Conservation (phyloP, 2,329 filamentous ascomycete genomes). For the Metarhizium guizhouense region DNA sequence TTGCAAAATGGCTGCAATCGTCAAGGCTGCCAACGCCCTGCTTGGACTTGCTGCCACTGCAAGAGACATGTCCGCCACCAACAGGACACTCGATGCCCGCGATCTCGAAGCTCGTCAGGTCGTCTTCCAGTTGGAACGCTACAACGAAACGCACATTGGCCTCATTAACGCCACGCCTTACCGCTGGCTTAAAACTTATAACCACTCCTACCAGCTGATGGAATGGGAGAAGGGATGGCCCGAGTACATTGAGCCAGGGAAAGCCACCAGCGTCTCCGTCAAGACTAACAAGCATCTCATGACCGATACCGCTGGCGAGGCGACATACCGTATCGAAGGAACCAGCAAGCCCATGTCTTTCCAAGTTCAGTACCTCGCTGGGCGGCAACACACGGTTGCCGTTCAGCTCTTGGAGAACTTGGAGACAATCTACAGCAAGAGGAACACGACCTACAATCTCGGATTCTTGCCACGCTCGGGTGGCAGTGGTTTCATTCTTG, state of each 20-base stretch:
- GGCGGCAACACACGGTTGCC: conserved; percentile 4
- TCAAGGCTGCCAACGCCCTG: too few species aligned
- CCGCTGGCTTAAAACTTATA: conserved; percentile 15
- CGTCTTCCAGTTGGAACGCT: too few species aligned
- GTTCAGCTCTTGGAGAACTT: conserved; percentile 16
- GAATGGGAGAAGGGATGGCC: conserved; percentile 16
- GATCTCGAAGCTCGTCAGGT: not conserved
- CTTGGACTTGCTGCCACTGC: too few species aligned
- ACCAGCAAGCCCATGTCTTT: conserved; percentile 18
- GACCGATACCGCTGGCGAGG: conserved; percentile 18
- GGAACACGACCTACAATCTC: conserved; percentile 9
- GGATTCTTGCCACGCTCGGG: conserved; percentile 9
- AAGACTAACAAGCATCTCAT: not conserved
- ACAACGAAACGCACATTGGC: conserved; percentile 11
- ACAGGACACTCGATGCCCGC: not conserved
- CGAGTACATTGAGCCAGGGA: conserved; percentile 17
- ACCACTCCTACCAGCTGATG: conserved; percentile 11
- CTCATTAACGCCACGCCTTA: conserved; percentile 27
- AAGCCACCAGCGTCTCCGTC: conserved; percentile 9
- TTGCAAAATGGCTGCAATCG: too few species aligned
- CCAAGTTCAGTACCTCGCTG: conserved; percentile 13
- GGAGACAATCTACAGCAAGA: conserved; percentile 12
- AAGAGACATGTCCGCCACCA: too few species aligned
- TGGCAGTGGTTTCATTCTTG: conserved; percentile 19
- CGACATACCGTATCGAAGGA: conserved; percentile 18